Base-by-base conservation (phyloP, 345 rosid genomes). In the Physaria fendleri region DNA sequence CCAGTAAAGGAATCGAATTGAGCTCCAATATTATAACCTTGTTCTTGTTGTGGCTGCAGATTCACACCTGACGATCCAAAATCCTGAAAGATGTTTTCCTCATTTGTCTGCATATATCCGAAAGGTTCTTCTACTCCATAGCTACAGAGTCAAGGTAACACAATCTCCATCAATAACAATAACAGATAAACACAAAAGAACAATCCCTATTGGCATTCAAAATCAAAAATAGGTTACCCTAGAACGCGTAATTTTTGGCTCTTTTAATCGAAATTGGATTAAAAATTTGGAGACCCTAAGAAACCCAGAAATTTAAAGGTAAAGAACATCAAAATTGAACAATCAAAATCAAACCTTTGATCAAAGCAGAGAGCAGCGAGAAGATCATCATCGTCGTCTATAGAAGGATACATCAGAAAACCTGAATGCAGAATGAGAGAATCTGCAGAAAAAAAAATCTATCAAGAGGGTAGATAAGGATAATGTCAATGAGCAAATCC, bases 331-430 rank as follows among this genome's bases (percentile, higher is more conserved):
- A n/a, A n/a, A n/a, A n/a, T n/a, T n/a, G n/a, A n/a, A n/a, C n/a
- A n/a, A n/a, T n/a, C n/a, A 65, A 37, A 41, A 38, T 28, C 22
- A 13, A 25, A 69, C 73, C 68, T 61, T 61, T 61, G 73, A 61
- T 69, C 73, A 20, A 69, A 69, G 34, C 68, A 53, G 29, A 53
- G 50, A 20, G 73, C 49, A 53, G 73, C 62, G 68, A 69, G 62
- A 3, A 69, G 21, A 22, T 59, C 66, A 8, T 61, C 57, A 14
- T 53, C 63, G 16, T 69, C 56, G 8, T 54, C 30, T n/a, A 29
- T 46, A 2, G 62, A 61, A 20, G 49, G 62, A 46, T 33, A 61
- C 73, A 69, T 69, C 1, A 25, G 50, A 43, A 12, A 12, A 12
- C 18, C 28, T 17, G 16, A 68, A 53, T 60, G 56, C 33, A 68